These are phyloP conservation scores for Moesziomyces parantarcticus DNA, from an alignment of 1,284 basidiomycete species.

Conservation along the genomic window DNA sequence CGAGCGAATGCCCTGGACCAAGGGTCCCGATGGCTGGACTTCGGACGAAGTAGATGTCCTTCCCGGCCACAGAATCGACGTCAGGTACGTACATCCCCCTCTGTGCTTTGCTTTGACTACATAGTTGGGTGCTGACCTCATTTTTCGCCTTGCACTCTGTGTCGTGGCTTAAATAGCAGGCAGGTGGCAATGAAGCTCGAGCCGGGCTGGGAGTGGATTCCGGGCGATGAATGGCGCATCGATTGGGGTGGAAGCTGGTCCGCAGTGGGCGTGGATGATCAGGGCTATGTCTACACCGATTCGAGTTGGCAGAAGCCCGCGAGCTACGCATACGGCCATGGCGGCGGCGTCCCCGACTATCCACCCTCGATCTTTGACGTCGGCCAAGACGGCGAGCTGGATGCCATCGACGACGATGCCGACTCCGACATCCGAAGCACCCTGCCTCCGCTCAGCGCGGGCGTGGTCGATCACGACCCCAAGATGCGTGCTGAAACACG, in stretches of 20 bases:
- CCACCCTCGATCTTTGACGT: slow-evolving; percentile 44
- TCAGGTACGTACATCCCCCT: slow-evolving; percentile 37
- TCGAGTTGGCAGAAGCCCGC: slow-evolving; percentile 62
- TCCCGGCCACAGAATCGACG: slow-evolving; percentile 45
- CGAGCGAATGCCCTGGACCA: slow-evolving; percentile 62
- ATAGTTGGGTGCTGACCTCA: slow-evolving; percentile 30
- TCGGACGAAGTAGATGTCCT: slow-evolving; percentile 49
- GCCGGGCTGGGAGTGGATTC: slow-evolving; percentile 63
- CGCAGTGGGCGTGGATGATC: slow-evolving; percentile 59
- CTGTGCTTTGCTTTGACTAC: background rate
- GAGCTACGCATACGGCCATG: slow-evolving; percentile 61
- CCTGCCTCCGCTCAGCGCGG: slow-evolving; percentile 33
- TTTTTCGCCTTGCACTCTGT: background rate
- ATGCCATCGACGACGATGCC: slow-evolving; percentile 8
- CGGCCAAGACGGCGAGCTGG: slow-evolving; percentile 7
- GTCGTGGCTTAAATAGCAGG: slow-evolving; percentile 36
- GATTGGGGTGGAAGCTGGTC: slow-evolving; percentile 66
- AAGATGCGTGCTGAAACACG: slow-evolving; percentile 42
- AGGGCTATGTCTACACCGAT: slow-evolving; percentile 66
- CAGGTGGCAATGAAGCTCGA: slow-evolving; percentile 60
- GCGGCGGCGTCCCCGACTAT: slow-evolving; percentile 39
- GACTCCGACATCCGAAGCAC: slow-evolving; percentile 34
- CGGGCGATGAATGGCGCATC: slow-evolving; percentile 66
- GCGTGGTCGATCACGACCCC: slow-evolving; percentile 41
- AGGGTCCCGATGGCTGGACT: slow-evolving; percentile 60